Conservation (phyloP, 352 stramenopile species). For the Elongisporangium anandrum region DNA sequence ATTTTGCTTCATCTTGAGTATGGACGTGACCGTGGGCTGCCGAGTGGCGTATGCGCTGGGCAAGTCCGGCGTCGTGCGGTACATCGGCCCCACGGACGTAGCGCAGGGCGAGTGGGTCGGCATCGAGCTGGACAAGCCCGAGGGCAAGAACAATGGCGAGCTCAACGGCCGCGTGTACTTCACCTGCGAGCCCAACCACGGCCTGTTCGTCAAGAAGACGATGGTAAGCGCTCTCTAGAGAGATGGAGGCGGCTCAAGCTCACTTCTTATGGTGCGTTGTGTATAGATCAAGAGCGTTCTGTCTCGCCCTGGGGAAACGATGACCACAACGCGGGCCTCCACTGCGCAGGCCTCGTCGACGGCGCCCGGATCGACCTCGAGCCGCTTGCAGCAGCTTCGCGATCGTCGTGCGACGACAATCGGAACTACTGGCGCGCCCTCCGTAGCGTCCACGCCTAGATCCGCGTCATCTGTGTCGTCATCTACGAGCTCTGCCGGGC, state of each 20-base stretch:
- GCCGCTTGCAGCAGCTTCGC: constrained; percentile 28
- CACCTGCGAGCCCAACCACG: constrained; percentile 58
- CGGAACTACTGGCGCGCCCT: constrained; percentile 4
- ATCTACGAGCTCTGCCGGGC: not conserved
- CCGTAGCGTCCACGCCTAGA: constrained; percentile 1
- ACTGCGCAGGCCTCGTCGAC: constrained; percentile 4
- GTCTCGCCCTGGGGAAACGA: constrained; percentile 11
- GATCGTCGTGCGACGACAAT: constrained; percentile 30
- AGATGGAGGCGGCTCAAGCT: too few species aligned
- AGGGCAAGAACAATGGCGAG: constrained; percentile 85
- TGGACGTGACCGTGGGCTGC: constrained; percentile 53
- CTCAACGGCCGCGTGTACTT: constrained; percentile 84
- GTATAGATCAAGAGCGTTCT: constrained; percentile 30
- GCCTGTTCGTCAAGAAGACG: constrained; percentile 67
- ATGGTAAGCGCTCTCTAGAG: constrained; percentile 12
- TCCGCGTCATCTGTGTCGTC: not conserved
- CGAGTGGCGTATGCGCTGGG: constrained; percentile 63
- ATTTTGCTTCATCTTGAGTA: not conserved
- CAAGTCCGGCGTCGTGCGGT: constrained; percentile 71
- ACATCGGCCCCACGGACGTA: constrained; percentile 73
- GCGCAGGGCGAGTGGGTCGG: constrained; percentile 79
- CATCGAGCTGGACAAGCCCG: constrained; percentile 70
- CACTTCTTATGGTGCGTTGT: constrained; percentile 1
- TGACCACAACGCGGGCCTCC: not conserved
- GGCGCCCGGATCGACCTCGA: constrained; percentile 8